These are phyloP conservation scores for Gossypium schwendimanii DNA, from an alignment of 441 rosid species.

Conservation along the genomic window DNA sequence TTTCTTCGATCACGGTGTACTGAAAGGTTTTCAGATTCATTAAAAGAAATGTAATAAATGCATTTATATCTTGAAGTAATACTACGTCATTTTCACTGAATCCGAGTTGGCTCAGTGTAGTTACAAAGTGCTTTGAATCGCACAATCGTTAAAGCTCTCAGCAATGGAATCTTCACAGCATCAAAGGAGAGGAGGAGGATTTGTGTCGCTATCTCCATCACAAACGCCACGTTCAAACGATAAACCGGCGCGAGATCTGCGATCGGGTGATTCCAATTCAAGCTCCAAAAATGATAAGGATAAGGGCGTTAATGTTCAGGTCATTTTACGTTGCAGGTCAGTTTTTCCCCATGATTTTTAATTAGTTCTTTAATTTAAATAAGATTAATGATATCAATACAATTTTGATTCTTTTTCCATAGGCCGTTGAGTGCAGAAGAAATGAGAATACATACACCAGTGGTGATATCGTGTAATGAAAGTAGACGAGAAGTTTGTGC, in stretches of 20 bases:
- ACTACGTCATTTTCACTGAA: neutral
- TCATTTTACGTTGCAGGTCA: constrained; percentile 93
- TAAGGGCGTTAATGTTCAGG: constrained; percentile 95
- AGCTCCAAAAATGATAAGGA: constrained; percentile 69
- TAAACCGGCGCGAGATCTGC: constrained; percentile 69
- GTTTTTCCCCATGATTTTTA: neutral
- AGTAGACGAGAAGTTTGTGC: constrained; percentile 77
- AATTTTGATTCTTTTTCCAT: neutral
- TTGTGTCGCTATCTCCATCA: constrained; percentile 66
- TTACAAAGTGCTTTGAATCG: neutral
- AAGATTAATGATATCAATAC: neutral
- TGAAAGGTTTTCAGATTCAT: constrained; percentile 1
- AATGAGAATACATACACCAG: constrained; percentile 60
- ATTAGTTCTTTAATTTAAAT: neutral
- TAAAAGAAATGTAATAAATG: neutral
- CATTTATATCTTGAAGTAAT: neutral
- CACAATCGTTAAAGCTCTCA: constrained; percentile 20
- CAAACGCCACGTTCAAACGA: constrained; percentile 90
- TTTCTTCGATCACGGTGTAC: neutral
- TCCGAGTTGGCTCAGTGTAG: constrained; percentile 24
- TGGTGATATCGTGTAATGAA: constrained; percentile 80
- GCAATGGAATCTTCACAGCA: constrained; percentile 58
- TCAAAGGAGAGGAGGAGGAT: constrained; percentile 60
- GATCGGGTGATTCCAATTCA: constrained; percentile 67
- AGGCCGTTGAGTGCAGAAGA: constrained; percentile 94